phyloP scores from a whole-genome alignment of 441 rosid species.

The Pelargonium fulgidum region DNA sequence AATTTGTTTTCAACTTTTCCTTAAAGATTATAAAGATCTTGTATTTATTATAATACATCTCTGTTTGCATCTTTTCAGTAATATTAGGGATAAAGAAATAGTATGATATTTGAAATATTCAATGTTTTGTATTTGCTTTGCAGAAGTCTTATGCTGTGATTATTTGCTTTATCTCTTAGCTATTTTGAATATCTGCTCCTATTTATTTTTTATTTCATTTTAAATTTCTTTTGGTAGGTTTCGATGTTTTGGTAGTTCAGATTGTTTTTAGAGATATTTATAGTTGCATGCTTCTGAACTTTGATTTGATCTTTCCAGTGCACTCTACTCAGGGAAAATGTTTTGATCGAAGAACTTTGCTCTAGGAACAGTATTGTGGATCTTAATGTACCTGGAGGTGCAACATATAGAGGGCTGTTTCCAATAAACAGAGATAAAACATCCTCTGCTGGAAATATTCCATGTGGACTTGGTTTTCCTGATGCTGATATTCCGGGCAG shows the following conservation, averaged over 20 bases:
- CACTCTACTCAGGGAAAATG: conserved; percentile 88
- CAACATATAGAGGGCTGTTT: conserved; percentile 22
- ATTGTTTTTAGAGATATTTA: background rate
- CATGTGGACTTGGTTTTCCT: conserved; percentile 20
- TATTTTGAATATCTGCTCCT: background rate
- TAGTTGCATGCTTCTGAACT: conserved; percentile 58
- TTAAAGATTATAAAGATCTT: background rate
- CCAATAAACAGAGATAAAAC: conserved; percentile 25
- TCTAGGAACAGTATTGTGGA: conserved; percentile 27
- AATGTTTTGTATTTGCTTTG: background rate
- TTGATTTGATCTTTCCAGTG: conserved; percentile 86
- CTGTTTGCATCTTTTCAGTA: background rate
- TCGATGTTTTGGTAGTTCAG: background rate
- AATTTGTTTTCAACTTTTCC: background rate
- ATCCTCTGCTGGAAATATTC: conserved; percentile 20
- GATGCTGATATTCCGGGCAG: conserved; percentile 26
- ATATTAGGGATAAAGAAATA: background rate
- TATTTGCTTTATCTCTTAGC: background rate
- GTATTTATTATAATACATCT: background rate
- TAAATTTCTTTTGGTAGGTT: background rate
- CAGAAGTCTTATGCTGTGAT: background rate
- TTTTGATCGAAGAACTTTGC: conserved; percentile 42
- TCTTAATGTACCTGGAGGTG: conserved; percentile 23
- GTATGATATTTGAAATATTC: no score
- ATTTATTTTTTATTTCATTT: background rate